These are phyloP conservation scores for Ustilago curta DNA, from an alignment of 1,284 basidiomycete genomes.

Conservation along the genomic window DNA sequence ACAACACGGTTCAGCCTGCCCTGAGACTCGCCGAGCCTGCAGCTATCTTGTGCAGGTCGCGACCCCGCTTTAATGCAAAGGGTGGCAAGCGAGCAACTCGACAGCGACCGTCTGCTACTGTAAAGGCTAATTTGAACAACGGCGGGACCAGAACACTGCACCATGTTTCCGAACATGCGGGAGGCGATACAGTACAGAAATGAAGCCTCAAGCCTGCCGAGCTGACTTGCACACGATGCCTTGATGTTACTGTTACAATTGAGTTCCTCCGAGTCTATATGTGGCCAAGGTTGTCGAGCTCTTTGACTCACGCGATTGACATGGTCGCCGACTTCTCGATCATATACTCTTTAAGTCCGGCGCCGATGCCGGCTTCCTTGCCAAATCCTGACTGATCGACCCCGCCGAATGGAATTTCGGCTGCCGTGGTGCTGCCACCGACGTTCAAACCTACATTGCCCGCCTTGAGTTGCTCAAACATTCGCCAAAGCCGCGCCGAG, in stretches of 20 bases:
- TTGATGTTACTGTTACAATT: neutral
- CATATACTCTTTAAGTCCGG: conserved; percentile 81
- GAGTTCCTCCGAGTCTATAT: neutral
- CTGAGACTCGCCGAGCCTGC: no score
- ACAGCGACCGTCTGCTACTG: no score
- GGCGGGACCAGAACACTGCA: no score
- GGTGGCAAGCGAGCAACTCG: no score
- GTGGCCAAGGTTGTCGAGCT: conserved; percentile 1
- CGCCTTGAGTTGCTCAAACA: conserved; percentile 92
- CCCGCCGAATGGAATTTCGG: conserved; percentile 80
- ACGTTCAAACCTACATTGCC: conserved; percentile 86
- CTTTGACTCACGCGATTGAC: conserved; percentile 34
- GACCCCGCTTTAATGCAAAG: no score
- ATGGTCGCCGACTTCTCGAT: conserved; percentile 60
- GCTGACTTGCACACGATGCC: neutral
- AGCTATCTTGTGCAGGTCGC: no score
- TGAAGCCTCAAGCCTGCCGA: neutral
- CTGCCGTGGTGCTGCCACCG: conserved; percentile 60
- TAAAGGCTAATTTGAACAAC: no score
- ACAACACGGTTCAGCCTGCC: no score
- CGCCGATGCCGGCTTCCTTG: conserved; percentile 73
- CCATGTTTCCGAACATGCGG: no score
- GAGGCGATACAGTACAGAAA: neutral
- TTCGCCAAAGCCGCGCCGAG: conserved; percentile 89
- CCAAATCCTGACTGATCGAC: conserved; percentile 81